Percentiles rank a stretch among this genome's conserved stretches.
These are phyloP conservation scores for Solanum hybrid DNA, from an alignment of 305 asterid genomes.

Conservation along the genomic window DNA sequence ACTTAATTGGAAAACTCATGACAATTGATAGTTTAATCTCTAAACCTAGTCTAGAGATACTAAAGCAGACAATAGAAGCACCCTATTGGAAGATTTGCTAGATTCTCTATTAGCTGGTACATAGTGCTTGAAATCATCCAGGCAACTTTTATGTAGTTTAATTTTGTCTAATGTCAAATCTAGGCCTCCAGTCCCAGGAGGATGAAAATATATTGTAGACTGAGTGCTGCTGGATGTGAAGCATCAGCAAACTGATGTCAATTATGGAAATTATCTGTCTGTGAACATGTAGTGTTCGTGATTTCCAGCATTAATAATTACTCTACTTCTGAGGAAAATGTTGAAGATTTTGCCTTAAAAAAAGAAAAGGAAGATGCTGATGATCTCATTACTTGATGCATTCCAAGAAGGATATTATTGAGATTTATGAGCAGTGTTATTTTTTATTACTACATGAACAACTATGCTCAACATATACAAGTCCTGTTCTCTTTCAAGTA, in stretches of 20 bases:
- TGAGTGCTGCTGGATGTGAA: not conserved
- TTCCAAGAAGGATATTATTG: not conserved
- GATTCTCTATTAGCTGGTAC: not conserved
- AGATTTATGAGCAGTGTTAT: not conserved
- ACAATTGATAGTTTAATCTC: not conserved
- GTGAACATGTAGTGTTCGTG: not conserved
- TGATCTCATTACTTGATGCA: not conserved
- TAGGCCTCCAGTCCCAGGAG: not conserved
- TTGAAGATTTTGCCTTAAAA: not conserved
- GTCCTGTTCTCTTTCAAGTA: not conserved
- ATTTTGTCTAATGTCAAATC: not conserved
- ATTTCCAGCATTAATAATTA: not conserved
- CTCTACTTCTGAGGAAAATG: not conserved
- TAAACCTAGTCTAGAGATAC: not conserved
- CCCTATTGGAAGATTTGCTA: not conserved
- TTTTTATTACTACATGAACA: not conserved
- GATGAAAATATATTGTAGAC: not conserved
- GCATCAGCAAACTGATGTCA: not conserved
- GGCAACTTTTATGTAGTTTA: not conserved
- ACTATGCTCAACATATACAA: no score
- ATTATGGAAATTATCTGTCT: not conserved
- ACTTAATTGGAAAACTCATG: not conserved
- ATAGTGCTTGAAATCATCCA: not conserved
- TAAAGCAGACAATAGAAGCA: not conserved
- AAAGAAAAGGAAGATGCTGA: not conserved